These are phyloP conservation scores for Phaffia australis DNA, from an alignment of 768 basidiomycete genomes.

Conservation along the genomic window DNA sequence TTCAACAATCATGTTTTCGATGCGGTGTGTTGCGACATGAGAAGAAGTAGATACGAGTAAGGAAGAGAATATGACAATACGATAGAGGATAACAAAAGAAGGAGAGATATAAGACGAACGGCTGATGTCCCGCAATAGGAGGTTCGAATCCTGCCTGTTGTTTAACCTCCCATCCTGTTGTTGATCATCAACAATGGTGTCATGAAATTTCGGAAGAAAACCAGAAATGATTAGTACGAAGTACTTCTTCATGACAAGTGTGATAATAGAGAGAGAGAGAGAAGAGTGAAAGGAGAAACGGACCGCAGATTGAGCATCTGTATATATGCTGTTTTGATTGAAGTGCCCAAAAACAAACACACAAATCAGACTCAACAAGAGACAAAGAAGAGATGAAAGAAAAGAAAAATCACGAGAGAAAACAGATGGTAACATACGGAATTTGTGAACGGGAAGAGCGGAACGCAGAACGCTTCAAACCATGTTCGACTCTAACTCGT, in stretches of 20 bases:
- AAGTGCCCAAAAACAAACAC: background rate
- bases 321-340: conserved; percentile 3
- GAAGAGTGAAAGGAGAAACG: background rate
- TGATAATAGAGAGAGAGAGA: background rate
- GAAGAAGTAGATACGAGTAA: too few relatives aligned
- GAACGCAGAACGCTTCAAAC: conserved; percentile 21
- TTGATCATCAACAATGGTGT: too few relatives aligned
- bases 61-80: background rate
- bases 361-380: background rate
- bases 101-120: background rate
- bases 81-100: background rate
- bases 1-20: too few relatives aligned
- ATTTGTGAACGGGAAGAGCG: conserved; percentile 18
- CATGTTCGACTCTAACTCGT: conserved; percentile 9
- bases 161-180: conserved; percentile 21
- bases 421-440: background rate
- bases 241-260: too few relatives aligned
- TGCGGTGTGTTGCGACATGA: too few relatives aligned
- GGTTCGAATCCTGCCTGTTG: conserved; percentile 18
- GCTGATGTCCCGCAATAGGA: conserved; percentile 14
- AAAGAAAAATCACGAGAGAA: background rate
- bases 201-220: too few relatives aligned
- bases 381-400: background rate
- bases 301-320: conserved; percentile 17
- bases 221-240: too few relatives aligned